Base-by-base conservation (phyloP, 805 yeast genomes). In the Candida chauliodis region DNA sequence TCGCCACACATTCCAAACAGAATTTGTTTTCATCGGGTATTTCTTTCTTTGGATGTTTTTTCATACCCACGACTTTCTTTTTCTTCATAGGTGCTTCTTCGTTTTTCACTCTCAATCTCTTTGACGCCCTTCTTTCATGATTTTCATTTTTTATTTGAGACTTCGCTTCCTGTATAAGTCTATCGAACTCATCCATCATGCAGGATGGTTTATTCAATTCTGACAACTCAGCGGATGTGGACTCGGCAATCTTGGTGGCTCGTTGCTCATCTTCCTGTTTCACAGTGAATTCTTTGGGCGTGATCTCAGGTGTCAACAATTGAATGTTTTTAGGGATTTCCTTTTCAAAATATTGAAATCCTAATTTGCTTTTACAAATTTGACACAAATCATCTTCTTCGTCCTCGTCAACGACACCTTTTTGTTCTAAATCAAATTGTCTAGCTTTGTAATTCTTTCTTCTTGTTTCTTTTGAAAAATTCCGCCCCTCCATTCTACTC, bases 371-470 rank as follows among this genome's bases (percentile, higher is more conserved):
- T 38, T 72, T 67, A 48, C 82, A 77, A 18, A 61, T 56, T 29
- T 58, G 67, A 52, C 82, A 77, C 22, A 75, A 54, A 15, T 56
- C 59, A 36, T 76, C 80, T 15, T 62, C 66, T 2, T 61, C 69
- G n/a, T 52, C 53, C n/a, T n/a, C n/a, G 16, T 41, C 43, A 11
- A 41, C 48, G 31, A 49, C 46, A 22, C 39, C 39, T 23, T 28
- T 28, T 24, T 33, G 34, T 21, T 40, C 39, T 13, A 27, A 21
- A 8, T 24, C 38, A 33, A 42, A 37, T 26, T 40, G 11, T 7
- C 30, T 11, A 15, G 36, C 37, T 21, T 38, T 33, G 14, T 32
- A 17, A 20, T 34, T 27, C 22, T 28, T 46, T 13, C 51, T 52
- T 30, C 38, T 32, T 36, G 40, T 40, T 36, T 37, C 24, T 6